Conservation (phyloP, 352 stramenopile species). For the Phytopythium kandeliae region DNA sequence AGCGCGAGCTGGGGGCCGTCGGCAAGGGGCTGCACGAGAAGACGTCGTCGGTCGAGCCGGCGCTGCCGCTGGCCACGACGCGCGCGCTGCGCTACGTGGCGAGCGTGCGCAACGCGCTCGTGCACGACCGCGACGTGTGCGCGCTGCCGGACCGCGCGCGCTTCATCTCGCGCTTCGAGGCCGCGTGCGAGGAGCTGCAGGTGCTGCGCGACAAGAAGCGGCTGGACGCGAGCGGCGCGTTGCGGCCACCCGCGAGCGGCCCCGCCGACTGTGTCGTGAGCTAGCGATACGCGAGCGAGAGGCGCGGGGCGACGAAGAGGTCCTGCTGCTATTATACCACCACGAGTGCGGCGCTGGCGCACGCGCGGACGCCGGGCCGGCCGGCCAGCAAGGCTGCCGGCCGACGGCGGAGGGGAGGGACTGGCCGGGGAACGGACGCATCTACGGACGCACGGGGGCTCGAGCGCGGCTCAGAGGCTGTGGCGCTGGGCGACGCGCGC, state of each 20-base stretch:
- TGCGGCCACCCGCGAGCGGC: neutral
- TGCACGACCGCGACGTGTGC: slow-evolving; percentile 66
- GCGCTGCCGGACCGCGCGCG: slow-evolving; percentile 43
- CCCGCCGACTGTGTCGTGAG: no score
- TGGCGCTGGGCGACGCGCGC: slow-evolving; percentile 3
- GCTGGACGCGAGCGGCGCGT: no score
- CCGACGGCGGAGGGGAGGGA: no score
- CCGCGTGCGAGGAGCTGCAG: slow-evolving; percentile 53
- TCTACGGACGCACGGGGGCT: no score
- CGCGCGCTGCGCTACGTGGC: slow-evolving; percentile 73
- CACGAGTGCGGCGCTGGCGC: no score
- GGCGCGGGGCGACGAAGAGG: no score
- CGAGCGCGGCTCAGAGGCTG: neutral
- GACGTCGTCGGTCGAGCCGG: slow-evolving; percentile 35
- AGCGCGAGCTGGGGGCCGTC: slow-evolving; percentile 53
- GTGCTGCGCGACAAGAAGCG: slow-evolving; percentile 52
- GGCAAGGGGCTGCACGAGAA: slow-evolving; percentile 75
- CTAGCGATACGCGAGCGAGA: no score
- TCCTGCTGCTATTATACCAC: no score
- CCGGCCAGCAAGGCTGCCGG: no score
- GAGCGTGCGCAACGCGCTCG: slow-evolving; percentile 76
- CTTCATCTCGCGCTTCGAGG: slow-evolving; percentile 65
- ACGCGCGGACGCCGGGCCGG: no score
- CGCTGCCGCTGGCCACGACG: slow-evolving; percentile 43
- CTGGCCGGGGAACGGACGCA: no score